A percentile compares a stretch with the other conserved stretches of the same genome.
phyloP scores from a whole-genome alignment of 495 filamentous ascomycete species.

The Xanthoparmelia taractica region DNA sequence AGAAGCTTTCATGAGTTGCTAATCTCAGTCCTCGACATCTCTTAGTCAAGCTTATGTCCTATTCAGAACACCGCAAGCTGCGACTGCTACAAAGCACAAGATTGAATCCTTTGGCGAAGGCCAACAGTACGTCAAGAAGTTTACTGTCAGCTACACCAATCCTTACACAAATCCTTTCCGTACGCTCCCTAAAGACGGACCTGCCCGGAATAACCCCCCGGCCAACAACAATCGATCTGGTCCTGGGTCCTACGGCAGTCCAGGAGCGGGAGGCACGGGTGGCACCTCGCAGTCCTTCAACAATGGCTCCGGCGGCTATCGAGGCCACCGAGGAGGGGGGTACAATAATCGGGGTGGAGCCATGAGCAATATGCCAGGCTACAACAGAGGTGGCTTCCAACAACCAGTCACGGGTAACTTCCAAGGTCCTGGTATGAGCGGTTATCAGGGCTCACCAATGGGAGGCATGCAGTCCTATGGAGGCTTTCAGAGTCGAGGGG shows the following conservation, averaged over 20 bases:
- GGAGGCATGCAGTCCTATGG: slow-evolving; percentile 50
- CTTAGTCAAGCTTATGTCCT: slow-evolving; percentile 83
- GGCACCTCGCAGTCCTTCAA: slow-evolving; percentile 30
- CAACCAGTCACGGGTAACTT: slow-evolving; percentile 35
- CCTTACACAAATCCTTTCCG: slow-evolving; percentile 79
- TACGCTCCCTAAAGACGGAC: slow-evolving; percentile 85
- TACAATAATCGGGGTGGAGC: slow-evolving; percentile 43
- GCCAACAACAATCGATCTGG: slow-evolving; percentile 30
- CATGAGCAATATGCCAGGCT: slow-evolving; percentile 43
- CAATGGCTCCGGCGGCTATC: slow-evolving; percentile 39
- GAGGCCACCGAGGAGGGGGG: slow-evolving; percentile 42
- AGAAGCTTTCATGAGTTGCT: slow-evolving; percentile 4
- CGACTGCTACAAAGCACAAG: slow-evolving; percentile 74
- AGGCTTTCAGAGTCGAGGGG: slow-evolving; percentile 55
- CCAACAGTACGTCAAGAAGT: slow-evolving; percentile 55
- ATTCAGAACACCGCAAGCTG: slow-evolving; percentile 74
- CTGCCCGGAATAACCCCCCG: slow-evolving; percentile 61
- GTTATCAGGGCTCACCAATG: slow-evolving; percentile 49
- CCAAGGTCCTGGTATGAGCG: slow-evolving; percentile 51
- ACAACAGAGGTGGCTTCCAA: slow-evolving; percentile 46
- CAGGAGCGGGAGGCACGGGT: slow-evolving; percentile 21
- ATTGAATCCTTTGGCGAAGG: slow-evolving; percentile 57
- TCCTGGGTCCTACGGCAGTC: slow-evolving; percentile 31
- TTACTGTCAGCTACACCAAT: slow-evolving; percentile 65
- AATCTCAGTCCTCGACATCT: background rate